These are phyloP conservation scores for Amphibolis antarctica DNA, from an alignment of 106 monocot genomes.

Conservation along the genomic window DNA sequence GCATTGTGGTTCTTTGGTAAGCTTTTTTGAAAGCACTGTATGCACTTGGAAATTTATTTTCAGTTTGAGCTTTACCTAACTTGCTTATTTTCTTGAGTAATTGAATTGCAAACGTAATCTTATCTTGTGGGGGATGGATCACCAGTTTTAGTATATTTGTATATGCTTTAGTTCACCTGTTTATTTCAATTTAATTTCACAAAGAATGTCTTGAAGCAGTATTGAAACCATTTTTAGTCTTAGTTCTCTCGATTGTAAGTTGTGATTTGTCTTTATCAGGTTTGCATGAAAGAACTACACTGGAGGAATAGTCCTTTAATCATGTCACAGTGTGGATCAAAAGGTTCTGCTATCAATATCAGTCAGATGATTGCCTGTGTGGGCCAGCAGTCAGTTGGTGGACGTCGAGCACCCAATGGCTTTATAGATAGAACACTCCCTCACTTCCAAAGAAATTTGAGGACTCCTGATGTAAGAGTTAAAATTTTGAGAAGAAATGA, in stretches of 20 bases:
- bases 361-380: conserved; percentile 98
- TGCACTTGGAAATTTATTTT: no score
- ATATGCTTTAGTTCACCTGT: not conserved
- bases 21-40: no score
- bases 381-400: conserved; percentile 97
- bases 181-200: not conserved
- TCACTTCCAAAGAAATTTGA: conserved; percentile 80
- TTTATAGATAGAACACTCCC: conserved; percentile 93
- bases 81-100: no score
- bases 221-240: not conserved
- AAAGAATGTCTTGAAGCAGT: not conserved
- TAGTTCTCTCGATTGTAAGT: not conserved
- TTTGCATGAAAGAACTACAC: conserved; percentile 74
- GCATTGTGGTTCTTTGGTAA: no score
- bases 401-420: conserved; percentile 88
- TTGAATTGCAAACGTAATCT: no score
- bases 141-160: not conserved
- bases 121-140: no score
- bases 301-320: conserved; percentile 99
- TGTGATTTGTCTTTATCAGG: conserved; percentile 24
- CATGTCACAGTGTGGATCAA: conserved; percentile 98
- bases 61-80: no score
- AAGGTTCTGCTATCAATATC: conserved; percentile 89
- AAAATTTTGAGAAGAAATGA: not conserved
- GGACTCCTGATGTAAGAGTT: conserved; percentile 74